Evolutionary conservation across 331 rosid species (phyloP).

Genomic region (Pyracantha coccinea): DNA sequence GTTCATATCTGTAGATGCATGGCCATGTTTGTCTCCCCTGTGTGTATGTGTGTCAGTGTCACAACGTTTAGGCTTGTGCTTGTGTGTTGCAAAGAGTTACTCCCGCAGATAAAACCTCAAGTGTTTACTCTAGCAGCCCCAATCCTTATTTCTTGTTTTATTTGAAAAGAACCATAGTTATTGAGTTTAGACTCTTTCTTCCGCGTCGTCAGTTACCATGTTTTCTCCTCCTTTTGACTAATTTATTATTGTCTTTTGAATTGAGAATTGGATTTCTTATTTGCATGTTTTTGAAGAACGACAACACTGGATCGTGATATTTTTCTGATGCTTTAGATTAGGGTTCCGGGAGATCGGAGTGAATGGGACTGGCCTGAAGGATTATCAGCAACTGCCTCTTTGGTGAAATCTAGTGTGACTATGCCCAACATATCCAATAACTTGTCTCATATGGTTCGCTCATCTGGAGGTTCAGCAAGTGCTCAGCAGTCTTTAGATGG

Average conservation of each 20-base stretch:
- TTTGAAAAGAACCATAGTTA: neutral
- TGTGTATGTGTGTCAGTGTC: neutral
- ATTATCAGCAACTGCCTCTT: conserved; percentile 42
- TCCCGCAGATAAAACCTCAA: neutral
- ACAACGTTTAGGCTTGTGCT: neutral
- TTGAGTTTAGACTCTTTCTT: neutral
- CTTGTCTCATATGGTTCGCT: conserved; percentile 23
- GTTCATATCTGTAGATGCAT: neutral
- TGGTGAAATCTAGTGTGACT: conserved; percentile 34
- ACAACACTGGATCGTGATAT: conserved; percentile 71
- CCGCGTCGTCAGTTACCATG: neutral
- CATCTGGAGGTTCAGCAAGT: conserved; percentile 34
- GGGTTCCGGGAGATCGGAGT: conserved; percentile 59
- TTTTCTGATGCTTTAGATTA: conserved; percentile 83
- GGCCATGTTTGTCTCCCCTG: neutral
- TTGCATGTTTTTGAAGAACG: conserved; percentile 59
- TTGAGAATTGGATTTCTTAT: conserved; percentile 48
- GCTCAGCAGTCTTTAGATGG: conserved; percentile 34
- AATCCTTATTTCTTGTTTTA: neutral
- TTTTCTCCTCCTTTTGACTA: neutral
- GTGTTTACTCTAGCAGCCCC: neutral
- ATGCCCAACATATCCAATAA: conserved; percentile 27
- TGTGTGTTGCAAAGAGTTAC: neutral
- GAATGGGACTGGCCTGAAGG: conserved; percentile 82
- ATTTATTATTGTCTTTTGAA: conserved; percentile 29